phyloP scores from a whole-genome alignment of 768 basidiomycete species.

The Tylopilus vinaceipallidus region DNA sequence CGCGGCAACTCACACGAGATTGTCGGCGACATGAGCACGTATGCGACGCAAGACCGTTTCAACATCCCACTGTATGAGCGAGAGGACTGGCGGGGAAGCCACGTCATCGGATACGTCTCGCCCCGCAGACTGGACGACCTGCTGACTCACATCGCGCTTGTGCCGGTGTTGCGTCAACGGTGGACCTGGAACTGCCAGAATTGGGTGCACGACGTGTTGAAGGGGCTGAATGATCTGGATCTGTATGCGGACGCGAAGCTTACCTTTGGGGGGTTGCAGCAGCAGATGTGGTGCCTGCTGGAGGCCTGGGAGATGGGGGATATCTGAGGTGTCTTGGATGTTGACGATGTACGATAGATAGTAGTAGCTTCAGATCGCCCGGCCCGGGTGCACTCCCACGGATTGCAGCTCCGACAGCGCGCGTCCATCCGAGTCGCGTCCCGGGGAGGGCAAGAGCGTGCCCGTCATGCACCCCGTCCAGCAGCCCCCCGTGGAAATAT shows the following conservation, averaged over 20 bases:
- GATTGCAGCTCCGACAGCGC: constrained; percentile 34
- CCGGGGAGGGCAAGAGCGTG: constrained; percentile 6
- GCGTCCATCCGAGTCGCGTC: constrained; percentile 33
- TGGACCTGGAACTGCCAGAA: constrained; percentile 27
- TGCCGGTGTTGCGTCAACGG: constrained; percentile 15
- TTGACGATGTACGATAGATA: not conserved
- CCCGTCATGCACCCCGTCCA: constrained; percentile 35
- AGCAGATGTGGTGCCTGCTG: constrained; percentile 26
- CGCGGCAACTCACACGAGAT: constrained; percentile 30
- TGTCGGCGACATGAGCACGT: constrained; percentile 26
- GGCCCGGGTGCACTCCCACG: no score
- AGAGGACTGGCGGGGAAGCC: constrained; percentile 25
- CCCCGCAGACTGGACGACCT: constrained; percentile 15
- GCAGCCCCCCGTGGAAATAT: constrained; percentile 71
- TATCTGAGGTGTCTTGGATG: constrained; percentile 16
- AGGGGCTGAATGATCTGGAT: constrained; percentile 3
- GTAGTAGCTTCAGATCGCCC: no score
- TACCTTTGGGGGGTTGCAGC: constrained; percentile 18
- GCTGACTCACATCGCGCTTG: constrained; percentile 17
- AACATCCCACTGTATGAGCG: constrained; percentile 8
- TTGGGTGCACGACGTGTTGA: constrained; percentile 28
- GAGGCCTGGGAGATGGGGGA: constrained; percentile 31
- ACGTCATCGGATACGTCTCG: constrained; percentile 23
- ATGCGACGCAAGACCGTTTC: constrained; percentile 12
- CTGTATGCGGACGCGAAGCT: constrained; percentile 21